Base-by-base conservation (phyloP, 805 yeast genomes). In the Zygosaccharomyces bailii region DNA sequence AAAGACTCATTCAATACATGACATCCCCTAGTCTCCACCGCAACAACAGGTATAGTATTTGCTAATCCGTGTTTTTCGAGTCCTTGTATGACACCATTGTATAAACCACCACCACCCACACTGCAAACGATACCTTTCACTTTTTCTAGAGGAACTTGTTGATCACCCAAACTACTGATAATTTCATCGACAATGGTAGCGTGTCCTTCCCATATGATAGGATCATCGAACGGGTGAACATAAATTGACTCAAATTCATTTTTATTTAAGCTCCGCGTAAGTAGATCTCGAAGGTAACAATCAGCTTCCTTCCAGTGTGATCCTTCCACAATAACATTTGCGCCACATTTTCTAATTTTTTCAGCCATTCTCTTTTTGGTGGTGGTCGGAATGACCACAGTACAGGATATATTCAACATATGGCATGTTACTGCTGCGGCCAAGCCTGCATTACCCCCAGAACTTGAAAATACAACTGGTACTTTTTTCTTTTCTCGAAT, bases 1-100 rank as follows among this genome's bases (percentile, higher is more conserved):
- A 83, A 60, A 1, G 85, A 74, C 34, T 67, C 67, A 37, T 70
- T 61, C 47, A 82, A 70, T 1, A 82, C 75, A 5, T 82, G 80
- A 4, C 81, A 79, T 18, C 80, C 80, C 16, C 60, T 65, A 0
- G 86, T 79, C 56, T 82, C 87, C 6, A 80, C 71, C 4, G 75
- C 73, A 6, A 73, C 42, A 1, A 75, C 61, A 43, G 75, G 66
- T 50, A 67, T 48, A 16, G 43, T 66, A 16, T 70, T 63, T 17
- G 60, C 53, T 17, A 68, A 41, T 1, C 59, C 55, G 48, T 70
- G 56, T 20, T 63, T 58, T 25, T 59, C 47, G 38, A 77, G 55
- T 0, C 81, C 82, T 27, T 60, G 48, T 45, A 70, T 67, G 2
- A 77, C 59, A 1, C 82, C 81, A 51, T 71, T 72, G 60, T 72